Evolutionary conservation across 1,139 yeast genomes (phyloP), one percentile per base, ranked within the genome.

Genomic region (Blastobotrys proliferans): DNA sequence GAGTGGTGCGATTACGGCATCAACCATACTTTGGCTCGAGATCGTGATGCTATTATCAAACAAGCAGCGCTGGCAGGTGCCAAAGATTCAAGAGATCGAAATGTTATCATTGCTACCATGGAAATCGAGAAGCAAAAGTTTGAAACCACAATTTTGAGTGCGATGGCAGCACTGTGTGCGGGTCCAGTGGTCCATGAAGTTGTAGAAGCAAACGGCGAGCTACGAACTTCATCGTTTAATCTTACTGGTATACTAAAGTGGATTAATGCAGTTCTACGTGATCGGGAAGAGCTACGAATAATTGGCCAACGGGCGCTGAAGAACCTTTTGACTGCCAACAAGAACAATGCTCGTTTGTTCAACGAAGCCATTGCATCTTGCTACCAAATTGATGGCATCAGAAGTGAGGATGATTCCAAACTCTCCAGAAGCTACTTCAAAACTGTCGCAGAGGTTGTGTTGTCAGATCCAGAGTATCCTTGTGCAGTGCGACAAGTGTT

Each of bases 1-100:
- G 95, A 86, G 58, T 94, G 99, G 99, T 87, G 96, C 63, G 95
- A 95, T 0, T 79, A 77, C 60, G 97, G 97, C 1, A 82, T 77
- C 41, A 70, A 78, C 27, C 71, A 76, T 18, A 66, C 70, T 1
- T 59, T 81, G 3, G 76, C 87, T 4, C 78, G 77, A 32, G 85
- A 82, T 31, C 69, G 97, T 38, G 90, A 87, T 53, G 63, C 66
- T 5, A 61, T 67, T 1, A 88, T 90, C 85, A 51, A 60, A 31
- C 52, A 60, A 6, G 59, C 61, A n/a, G 46, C 60, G 19, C 40
- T 53, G 19, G 16, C 33, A 3, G 35, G 33, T 6, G 49, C 56
- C 5, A 55, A 55, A 21, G 66, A 65, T 19, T 45, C 57, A 0
- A 55, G 61, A 6, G 71, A 66, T 31, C 64, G 60, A 20, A 67